Percentiles rank a stretch among this genome's conserved stretches.
Evolutionary conservation across 2,329 filamentous ascomycete species (phyloP).

Genomic region (Ophiostoma perfectum): DNA sequence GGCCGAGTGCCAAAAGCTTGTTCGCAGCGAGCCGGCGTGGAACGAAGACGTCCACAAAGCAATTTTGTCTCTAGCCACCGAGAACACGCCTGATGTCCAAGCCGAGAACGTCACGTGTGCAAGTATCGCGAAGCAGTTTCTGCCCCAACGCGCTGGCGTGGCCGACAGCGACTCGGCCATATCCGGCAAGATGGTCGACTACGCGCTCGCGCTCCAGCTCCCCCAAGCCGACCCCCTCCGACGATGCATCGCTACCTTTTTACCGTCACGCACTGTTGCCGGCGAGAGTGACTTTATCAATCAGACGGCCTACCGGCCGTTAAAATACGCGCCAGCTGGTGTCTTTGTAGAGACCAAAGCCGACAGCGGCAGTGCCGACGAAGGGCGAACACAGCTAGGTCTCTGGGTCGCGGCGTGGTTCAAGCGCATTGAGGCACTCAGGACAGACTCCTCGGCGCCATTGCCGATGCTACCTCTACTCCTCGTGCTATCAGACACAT

Average conservation of each 20-base stretch:
- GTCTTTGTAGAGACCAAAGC: conserved; percentile 9
- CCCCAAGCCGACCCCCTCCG: conserved; percentile 12
- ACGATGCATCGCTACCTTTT: conserved; percentile 11
- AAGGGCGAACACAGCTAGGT: conserved; percentile 12
- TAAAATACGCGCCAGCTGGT: conserved; percentile 7
- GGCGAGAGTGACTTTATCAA: conserved; percentile 16
- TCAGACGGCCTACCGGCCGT: not conserved
- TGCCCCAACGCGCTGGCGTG: conserved; percentile 13
- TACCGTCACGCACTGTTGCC: not conserved
- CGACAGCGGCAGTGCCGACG: conserved; percentile 14
- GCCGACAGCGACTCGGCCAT: conserved; percentile 13
- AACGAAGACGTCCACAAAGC: conserved; percentile 16
- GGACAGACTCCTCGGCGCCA: conserved; percentile 12
- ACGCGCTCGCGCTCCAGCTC: conserved; percentile 15
- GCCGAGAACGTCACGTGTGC: conserved; percentile 17
- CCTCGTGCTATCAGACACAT: conserved; percentile 13
- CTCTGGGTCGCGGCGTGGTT: conserved; percentile 16
- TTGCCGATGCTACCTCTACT: conserved; percentile 13
- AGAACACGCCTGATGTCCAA: conserved; percentile 15
- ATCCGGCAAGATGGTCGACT: conserved; percentile 14
- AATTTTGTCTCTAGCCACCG: conserved; percentile 15
- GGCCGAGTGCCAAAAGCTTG: conserved; percentile 12
- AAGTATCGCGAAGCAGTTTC: conserved; percentile 16
- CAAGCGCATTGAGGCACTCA: conserved; percentile 14
- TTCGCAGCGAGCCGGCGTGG: conserved; percentile 15